A percentile compares a stretch with the other conserved stretches of the same genome.
These are phyloP conservation scores for Arthrobotrys conoides DNA, from an alignment of 2,329 filamentous ascomycete species.

Conservation along the genomic window DNA sequence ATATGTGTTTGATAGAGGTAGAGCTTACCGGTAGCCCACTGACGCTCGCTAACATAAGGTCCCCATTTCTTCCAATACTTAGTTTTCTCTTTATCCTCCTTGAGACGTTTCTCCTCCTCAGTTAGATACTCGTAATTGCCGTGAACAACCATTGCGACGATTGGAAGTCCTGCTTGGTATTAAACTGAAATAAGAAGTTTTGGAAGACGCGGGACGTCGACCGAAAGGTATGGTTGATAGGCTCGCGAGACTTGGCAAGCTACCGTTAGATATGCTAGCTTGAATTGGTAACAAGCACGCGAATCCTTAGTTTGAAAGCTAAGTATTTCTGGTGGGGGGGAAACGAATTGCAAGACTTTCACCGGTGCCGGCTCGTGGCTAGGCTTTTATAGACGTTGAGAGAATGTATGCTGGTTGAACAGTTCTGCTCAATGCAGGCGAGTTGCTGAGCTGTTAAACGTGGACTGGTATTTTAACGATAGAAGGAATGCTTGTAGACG, in stretches of 20 bases:
- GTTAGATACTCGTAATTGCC: slow-evolving; percentile 89
- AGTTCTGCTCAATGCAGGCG: slow-evolving; percentile 12
- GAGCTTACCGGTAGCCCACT: slow-evolving; percentile 88
- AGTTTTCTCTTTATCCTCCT: slow-evolving; percentile 83
- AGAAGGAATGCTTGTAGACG: slow-evolving; percentile 50
- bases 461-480: slow-evolving; percentile 21
- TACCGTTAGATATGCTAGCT: slow-evolving; percentile 42
- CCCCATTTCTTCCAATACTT: slow-evolving; percentile 99
- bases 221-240: slow-evolving; percentile 26
- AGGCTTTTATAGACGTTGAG: slow-evolving; percentile 20
- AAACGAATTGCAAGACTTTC: slow-evolving; percentile 15
- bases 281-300: slow-evolving; percentile 47
- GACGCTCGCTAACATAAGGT: slow-evolving; percentile 90
- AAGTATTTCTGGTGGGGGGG: slow-evolving; percentile 11
- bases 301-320: slow-evolving; percentile 12
- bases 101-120: slow-evolving; percentile 89
- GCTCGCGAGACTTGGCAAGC: slow-evolving; percentile 30
- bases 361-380: slow-evolving; percentile 6
- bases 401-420: slow-evolving; percentile 12
- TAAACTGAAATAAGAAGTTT: not conserved
- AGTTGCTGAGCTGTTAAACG: slow-evolving; percentile 32
- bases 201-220: slow-evolving; percentile 10
- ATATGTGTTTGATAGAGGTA: slow-evolving; percentile 9
- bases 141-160: slow-evolving; percentile 82
- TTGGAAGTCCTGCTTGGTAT: slow-evolving; percentile 9